Conservation (phyloP, 495 filamentous ascomycete species). For the Aspergillus incahuasiensis region DNA sequence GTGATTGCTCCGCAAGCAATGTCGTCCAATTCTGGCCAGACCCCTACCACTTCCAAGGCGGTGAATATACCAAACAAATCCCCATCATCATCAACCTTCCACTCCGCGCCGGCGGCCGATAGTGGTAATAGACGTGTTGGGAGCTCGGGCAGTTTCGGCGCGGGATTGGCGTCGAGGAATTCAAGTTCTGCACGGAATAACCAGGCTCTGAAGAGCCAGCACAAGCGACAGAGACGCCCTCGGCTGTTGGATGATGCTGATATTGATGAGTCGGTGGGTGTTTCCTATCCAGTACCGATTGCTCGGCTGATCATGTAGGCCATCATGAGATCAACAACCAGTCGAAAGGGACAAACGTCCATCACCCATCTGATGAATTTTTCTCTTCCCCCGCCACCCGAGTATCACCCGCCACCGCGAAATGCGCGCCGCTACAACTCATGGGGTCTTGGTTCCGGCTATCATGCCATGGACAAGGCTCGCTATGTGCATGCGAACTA, state of each 20-base stretch:
- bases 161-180: constrained; percentile 52
- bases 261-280: constrained; percentile 71
- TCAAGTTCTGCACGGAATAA: constrained; percentile 59
- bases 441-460: constrained; percentile 85
- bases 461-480: constrained; percentile 89
- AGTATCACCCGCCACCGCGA: constrained; percentile 55
- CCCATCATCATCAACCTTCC: constrained; percentile 33
- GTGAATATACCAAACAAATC: constrained; percentile 38
- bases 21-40: constrained; percentile 46
- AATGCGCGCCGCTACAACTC: constrained; percentile 62
- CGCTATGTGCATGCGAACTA: constrained; percentile 97
- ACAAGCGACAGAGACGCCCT: constrained; percentile 56
- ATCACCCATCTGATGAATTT: constrained; percentile 97
- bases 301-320: constrained; percentile 38
- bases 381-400: constrained; percentile 70
- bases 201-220: constrained; percentile 70
- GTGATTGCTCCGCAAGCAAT: constrained; percentile 29
- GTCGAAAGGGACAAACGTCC: constrained; percentile 87
- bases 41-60: constrained; percentile 41
- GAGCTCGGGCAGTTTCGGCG: constrained; percentile 59
- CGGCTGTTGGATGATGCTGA: constrained; percentile 67
- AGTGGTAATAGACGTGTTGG: constrained; percentile 55
- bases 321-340: constrained; percentile 77
- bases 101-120: constrained; percentile 34
- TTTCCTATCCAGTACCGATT: constrained; percentile 6